These are phyloP conservation scores for Paramecium sexaurelia DNA, from an alignment of 73 alveolate genomes.

Conservation along the genomic window DNA sequence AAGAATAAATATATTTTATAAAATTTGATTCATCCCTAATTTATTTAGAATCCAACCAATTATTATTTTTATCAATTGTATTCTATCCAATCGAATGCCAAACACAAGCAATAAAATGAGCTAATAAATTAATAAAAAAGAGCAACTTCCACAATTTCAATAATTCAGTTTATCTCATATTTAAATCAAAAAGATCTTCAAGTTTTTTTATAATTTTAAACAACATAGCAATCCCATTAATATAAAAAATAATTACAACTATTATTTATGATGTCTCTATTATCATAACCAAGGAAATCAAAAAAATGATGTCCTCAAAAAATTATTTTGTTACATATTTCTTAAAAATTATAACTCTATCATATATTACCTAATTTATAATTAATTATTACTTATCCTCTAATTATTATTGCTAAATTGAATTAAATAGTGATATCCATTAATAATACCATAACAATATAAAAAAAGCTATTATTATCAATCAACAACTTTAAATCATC, in stretches of 20 bases:
- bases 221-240: neutral
- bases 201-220: slow-evolving; percentile 1
- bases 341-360: neutral
- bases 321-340: neutral
- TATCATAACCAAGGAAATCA: neutral
- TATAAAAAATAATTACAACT: neutral
- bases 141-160: neutral
- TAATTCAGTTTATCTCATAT: neutral
- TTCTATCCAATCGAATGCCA: neutral
- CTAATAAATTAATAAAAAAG: neutral
- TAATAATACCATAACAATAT: neutral
- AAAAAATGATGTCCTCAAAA: neutral
- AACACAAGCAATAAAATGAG: slow-evolving; percentile 41
- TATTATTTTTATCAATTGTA: neutral
- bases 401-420: slow-evolving; percentile 1
- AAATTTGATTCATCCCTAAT: slow-evolving; percentile 35
- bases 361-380: neutral
- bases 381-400: slow-evolving; percentile 35
- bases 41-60: slow-evolving; percentile 10
- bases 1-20: slow-evolving; percentile 70
- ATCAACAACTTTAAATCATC: neutral
- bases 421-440: slow-evolving; percentile 17
- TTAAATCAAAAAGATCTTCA: neutral
- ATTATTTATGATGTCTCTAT: neutral
- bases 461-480: neutral